phyloP scores from a whole-genome alignment of 805 yeast species.

The Ogataea salicorniae region DNA sequence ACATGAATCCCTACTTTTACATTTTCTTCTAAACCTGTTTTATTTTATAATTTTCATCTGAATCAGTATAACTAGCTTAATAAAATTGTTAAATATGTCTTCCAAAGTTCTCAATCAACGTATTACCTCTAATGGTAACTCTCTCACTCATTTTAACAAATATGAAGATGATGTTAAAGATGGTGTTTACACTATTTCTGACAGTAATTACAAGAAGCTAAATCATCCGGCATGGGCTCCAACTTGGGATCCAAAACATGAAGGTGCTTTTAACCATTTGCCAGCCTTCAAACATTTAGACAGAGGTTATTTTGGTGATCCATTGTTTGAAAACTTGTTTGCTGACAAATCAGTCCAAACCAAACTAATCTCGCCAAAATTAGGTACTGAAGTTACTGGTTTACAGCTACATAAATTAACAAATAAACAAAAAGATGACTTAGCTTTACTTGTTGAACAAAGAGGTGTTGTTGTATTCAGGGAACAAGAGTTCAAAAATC shows the following conservation, averaged over 20 bases:
- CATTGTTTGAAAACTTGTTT: constrained; percentile 45
- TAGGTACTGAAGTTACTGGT: constrained; percentile 60
- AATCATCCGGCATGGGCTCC: constrained; percentile 55
- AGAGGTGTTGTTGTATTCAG: constrained; percentile 64
- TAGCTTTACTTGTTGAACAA: constrained; percentile 62
- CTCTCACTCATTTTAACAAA: constrained; percentile 40
- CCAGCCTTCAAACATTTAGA: constrained; percentile 52
- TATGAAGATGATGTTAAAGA: constrained; percentile 44
- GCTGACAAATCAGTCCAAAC: constrained; percentile 20
- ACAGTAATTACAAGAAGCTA: constrained; percentile 30
- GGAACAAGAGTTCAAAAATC: constrained; percentile 56
- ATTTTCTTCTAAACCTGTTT: no score
- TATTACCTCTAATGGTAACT: not conserved
- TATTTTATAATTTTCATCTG: no score
- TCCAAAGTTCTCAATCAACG: no score
- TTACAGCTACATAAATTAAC: constrained; percentile 51
- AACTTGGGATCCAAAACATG: constrained; percentile 56
- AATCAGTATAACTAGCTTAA: no score
- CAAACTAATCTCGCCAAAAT: constrained; percentile 55
- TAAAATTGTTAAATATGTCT: no score
- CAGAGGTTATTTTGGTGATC: constrained; percentile 59
- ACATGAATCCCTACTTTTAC: no score
- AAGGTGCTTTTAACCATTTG: constrained; percentile 27
- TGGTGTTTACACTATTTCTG: constrained; percentile 42
- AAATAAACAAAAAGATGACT: constrained; percentile 57